phyloP scores from a whole-genome alignment of 176 grass and related monocot genomes.

The Themeda triandra region DNA sequence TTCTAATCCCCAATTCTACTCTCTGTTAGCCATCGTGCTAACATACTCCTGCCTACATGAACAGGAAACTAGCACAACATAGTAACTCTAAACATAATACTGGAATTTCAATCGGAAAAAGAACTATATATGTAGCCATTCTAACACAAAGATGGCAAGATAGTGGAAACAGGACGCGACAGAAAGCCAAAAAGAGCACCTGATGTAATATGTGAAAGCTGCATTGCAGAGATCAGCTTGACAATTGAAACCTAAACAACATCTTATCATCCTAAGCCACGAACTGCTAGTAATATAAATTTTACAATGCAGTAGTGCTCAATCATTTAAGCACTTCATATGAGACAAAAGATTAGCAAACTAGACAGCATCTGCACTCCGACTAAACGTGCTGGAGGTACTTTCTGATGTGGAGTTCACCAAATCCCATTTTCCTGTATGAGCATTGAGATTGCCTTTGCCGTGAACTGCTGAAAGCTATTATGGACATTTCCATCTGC shows the following conservation, averaged over 20 bases:
- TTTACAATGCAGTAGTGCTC: background rate
- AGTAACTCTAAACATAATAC: too few relatives aligned
- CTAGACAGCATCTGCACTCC: background rate
- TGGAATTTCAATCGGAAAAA: too few relatives aligned
- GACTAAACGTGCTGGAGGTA: background rate
- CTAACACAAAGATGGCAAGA: background rate
- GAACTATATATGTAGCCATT: background rate
- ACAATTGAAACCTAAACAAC: background rate
- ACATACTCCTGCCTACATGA: too few relatives aligned
- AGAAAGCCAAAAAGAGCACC: background rate
- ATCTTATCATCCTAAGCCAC: background rate
- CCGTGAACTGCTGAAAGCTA: background rate
- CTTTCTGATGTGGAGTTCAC: constrained; percentile 10
- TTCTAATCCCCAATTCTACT: too few relatives aligned
- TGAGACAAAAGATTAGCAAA: background rate
- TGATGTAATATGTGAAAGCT: background rate
- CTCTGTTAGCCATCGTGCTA: too few relatives aligned
- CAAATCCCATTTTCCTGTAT: background rate
- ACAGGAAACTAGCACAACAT: too few relatives aligned
- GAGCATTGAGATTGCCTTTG: background rate
- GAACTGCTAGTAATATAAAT: background rate
- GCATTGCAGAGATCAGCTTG: background rate
- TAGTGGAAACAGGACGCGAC: background rate
- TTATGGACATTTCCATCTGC: background rate
- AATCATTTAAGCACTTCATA: background rate